Base-by-base conservation (phyloP, 148 eudicot genomes). In the Dysphania ambrosioides region DNA sequence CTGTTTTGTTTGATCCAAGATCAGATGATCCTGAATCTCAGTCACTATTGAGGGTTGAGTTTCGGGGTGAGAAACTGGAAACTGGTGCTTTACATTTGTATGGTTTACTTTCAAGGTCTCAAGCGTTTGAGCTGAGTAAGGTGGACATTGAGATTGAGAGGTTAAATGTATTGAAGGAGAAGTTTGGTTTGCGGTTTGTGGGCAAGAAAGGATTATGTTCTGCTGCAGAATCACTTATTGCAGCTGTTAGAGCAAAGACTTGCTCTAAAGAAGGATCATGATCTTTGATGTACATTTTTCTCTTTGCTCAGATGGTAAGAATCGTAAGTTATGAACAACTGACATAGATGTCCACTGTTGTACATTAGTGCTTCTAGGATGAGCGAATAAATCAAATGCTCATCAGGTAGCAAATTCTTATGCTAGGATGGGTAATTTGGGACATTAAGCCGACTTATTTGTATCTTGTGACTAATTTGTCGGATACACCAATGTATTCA, bases 141-240 rank as follows among this genome's bases (percentile, higher is more conserved):
- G 58, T 84, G 61, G 86, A 84, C n/a, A 77, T 83, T 31, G 89
- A 90, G 78, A 72, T 71, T 12, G 83, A 79, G 68, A 86, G 90
- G 83, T 61, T 90, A 71, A 70, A 68, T 75, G 51, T 68, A 61
- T 66, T 87, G 35, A 83, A 83, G 77, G 65, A 79, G 68, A 79
- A 79, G 35, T 87, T 84, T 75, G 79, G 83, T 68, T 78, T 84
- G 78, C 81, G 71, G 59, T 81, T 93, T 78, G 88, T 89, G 6
- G 97, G 93, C 19, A 80, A 82, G 61, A 79, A 77, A 41, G 82
- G 83, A 63, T 79, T 91, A 62, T 82, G 82, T 27, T 75, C 79
- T 42, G 72, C 71, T 69, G 93, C 87, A 1, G 79, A 82, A 63
- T 80, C 87, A 72, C 86, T 91, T 2, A 70, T 91, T 6, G 82